A percentile compares a stretch with the other conserved stretches of the same genome.
Evolutionary conservation across 2,329 filamentous ascomycete species (phyloP).

Genomic region (Pseudonectria foliicola): DNA sequence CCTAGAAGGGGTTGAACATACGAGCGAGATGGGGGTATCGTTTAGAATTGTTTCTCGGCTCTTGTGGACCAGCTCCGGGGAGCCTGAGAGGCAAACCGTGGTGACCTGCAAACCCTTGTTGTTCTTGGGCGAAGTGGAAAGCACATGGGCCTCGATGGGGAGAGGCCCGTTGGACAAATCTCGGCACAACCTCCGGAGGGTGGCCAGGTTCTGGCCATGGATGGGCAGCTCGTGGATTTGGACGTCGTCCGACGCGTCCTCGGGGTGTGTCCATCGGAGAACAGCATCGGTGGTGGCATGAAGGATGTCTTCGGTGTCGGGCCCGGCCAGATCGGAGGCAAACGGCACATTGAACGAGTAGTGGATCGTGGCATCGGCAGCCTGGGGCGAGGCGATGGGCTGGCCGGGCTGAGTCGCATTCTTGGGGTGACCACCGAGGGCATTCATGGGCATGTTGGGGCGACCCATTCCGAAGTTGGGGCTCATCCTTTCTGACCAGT

Average conservation of each 20-base stretch:
- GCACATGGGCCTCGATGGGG: conserved; percentile 76
- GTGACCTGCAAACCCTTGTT: conserved; percentile 63
- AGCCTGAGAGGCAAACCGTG: conserved; percentile 85
- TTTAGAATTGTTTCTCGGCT: conserved; percentile 86
- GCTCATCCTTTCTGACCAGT: conserved; percentile 65
- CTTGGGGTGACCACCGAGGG: conserved; percentile 52
- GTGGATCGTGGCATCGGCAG: conserved; percentile 73
- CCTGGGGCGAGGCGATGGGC: conserved; percentile 59
- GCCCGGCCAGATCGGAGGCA: conserved; percentile 82
- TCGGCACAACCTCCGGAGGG: conserved; percentile 70
- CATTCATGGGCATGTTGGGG: conserved; percentile 49
- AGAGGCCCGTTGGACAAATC: conserved; percentile 66
- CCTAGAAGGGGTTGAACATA: conserved; percentile 42
- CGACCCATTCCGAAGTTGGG: conserved; percentile 60
- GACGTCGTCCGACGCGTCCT: conserved; percentile 75
- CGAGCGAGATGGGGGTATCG: conserved; percentile 85
- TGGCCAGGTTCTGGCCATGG: conserved; percentile 78
- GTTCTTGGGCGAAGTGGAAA: conserved; percentile 71
- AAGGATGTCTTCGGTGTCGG: conserved; percentile 89
- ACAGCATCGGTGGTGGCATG: conserved; percentile 85
- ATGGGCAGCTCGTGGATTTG: conserved; percentile 87
- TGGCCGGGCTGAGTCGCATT: conserved; percentile 43
- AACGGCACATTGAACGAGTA: conserved; percentile 98
- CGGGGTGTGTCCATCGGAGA: conserved; percentile 87
- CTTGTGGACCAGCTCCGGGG: conserved; percentile 80